These are phyloP conservation scores for Ploettnerulaceae sp. DNA, from an alignment of 2,329 filamentous ascomycete genomes.

Conservation along the genomic window DNA sequence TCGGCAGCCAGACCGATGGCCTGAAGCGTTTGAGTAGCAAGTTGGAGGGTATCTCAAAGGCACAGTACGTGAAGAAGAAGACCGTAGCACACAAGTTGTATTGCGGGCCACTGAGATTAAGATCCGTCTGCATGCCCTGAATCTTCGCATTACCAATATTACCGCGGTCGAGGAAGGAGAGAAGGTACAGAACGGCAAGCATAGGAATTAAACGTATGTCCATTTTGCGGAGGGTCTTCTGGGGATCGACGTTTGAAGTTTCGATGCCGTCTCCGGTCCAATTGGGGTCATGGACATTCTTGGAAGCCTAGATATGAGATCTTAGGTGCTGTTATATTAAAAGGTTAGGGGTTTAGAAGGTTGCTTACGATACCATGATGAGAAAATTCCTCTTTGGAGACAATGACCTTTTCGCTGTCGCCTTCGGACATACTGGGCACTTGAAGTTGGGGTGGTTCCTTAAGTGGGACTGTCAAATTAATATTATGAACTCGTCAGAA, in stretches of 20 bases:
- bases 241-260: conserved; percentile 14
- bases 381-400: background rate
- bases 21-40: conserved; percentile 57
- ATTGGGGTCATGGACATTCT: conserved; percentile 7
- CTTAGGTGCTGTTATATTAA: background rate
- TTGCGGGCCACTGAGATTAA: conserved; percentile 54
- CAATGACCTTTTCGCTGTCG: background rate
- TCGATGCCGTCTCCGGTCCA: conserved; percentile 15
- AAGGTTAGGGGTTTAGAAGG: background rate
- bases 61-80: conserved; percentile 60
- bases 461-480: background rate
- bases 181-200: conserved; percentile 49
- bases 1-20: conserved; percentile 52
- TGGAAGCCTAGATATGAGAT: background rate
- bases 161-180: conserved; percentile 53
- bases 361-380: background rate
- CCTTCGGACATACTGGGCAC: too few species aligned
- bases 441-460: background rate
- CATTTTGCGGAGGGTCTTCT: conserved; percentile 39
- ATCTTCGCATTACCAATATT: conserved; percentile 57
- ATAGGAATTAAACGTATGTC: conserved; percentile 59
- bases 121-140: conserved; percentile 48
- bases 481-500: too few species aligned
- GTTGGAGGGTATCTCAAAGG: conserved; percentile 59
- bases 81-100: conserved; percentile 63